Conservation (phyloP, 352 stramenopile species). For the Phytopythium montanum region DNA sequence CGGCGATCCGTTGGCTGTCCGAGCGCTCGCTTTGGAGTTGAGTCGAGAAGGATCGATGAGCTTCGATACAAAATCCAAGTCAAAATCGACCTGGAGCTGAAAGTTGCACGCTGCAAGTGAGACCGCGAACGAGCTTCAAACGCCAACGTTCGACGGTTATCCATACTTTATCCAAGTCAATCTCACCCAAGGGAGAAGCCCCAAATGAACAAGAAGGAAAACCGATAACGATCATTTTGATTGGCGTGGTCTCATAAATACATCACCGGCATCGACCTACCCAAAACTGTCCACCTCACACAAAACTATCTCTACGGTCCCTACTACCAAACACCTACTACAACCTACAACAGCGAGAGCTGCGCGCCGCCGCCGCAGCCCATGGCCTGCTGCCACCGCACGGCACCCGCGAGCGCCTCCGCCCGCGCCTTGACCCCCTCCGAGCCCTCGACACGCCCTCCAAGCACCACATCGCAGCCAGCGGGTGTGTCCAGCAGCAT, state of each 20-base stretch:
- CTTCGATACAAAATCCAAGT: not conserved
- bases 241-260: slow-evolving; percentile 9
- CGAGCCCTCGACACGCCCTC: slow-evolving; percentile 21
- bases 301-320: slow-evolving; percentile 1
- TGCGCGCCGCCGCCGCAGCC: slow-evolving; percentile 13
- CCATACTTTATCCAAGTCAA: not conserved
- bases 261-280: not conserved
- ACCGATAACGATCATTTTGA: slow-evolving; percentile 3
- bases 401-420: slow-evolving; percentile 5
- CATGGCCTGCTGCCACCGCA: slow-evolving; percentile 39
- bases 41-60: not conserved
- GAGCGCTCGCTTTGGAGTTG: not conserved
- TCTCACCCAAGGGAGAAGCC: not conserved
- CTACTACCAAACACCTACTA: slow-evolving; percentile 9
- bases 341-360: not conserved
- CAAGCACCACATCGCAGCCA: slow-evolving; percentile 35
- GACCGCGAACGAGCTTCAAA: not conserved
- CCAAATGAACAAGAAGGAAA: not conserved
- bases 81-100: not conserved
- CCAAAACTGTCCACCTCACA: slow-evolving; percentile 7
- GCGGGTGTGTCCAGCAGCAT: slow-evolving; percentile 34
- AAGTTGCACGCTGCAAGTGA: too few relatives aligned
- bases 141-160: not conserved
- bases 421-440: not conserved
- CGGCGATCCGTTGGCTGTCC: not conserved